Evolutionary conservation across 2,329 filamentous ascomycete species (phyloP), one percentile per base, ranked within the genome.

Genomic region (Teratosphaeria epicoccoides): DNA sequence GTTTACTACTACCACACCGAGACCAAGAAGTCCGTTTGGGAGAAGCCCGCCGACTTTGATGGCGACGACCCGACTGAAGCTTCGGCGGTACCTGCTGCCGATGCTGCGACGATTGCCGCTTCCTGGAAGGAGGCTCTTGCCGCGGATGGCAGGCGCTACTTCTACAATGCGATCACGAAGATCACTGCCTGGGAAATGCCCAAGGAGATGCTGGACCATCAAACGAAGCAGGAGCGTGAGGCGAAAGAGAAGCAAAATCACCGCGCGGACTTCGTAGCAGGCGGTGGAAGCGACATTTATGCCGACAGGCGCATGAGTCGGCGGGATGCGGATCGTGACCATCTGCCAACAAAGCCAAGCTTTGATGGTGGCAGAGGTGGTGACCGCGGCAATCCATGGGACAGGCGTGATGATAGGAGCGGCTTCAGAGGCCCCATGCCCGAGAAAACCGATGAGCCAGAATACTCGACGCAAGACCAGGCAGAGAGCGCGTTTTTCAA

Each of bases 111-210:
- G 85, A 65, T 87, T 87, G 50, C 77, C 94, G 60, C 58, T 10
- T 61, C 59, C 10, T 98, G 90, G 89, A 93, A 91, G 65, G 88
- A 95, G 70, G 93, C 95, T 65, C 88, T 85, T 24, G 84, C 87
- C 22, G 83, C 89, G 56, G 87, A 88, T 57, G 93, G 91, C 46
- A 83, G 84, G 62, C 88, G 91, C 66, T 98, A 98, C 71, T 98
- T 89, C 62, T 91, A 90, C 70, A 93, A 98, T 69, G 87, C 84
- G 28, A 85, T 94, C 70, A 90, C 87, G 44, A 90, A 91, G 71
- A 80, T 89, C 72, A 97, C 89, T 68, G 88, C 87, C 26, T 98
- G 93, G 93, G 85, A 90, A 64, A 90, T 95, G 79, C 93, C 93
- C 51, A 54, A 55, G 23, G 58, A 48, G 43, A 49, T 43, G 49